Evolutionary conservation across 768 basidiomycete genomes (phyloP).

Genomic region (Calocera cornea): DNA sequence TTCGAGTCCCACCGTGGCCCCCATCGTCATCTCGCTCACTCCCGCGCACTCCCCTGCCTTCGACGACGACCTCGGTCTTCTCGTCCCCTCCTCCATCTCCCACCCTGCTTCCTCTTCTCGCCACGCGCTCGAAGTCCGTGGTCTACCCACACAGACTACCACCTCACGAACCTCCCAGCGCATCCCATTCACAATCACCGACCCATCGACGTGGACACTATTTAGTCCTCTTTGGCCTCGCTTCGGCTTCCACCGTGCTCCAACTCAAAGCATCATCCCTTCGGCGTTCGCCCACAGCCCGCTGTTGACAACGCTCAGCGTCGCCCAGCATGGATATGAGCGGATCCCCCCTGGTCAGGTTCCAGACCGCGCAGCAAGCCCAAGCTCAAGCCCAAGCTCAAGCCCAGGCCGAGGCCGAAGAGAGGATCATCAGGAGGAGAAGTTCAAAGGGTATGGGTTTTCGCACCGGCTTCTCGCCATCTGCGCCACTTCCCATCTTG

Average conservation of each 20-base stretch:
- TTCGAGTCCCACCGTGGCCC: too few species aligned
- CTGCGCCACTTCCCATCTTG: background rate
- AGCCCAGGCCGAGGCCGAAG: constrained; percentile 1
- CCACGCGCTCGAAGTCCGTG: constrained; percentile 2
- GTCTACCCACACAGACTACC: background rate
- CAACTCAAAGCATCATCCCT: background rate
- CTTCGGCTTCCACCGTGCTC: background rate
- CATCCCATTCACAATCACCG: background rate
- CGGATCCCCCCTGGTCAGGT: background rate
- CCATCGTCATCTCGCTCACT: background rate
- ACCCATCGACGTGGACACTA: constrained; percentile 2
- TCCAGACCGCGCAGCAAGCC: background rate
- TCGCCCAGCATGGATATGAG: background rate
- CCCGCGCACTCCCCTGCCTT: background rate
- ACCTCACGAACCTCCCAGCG: background rate
- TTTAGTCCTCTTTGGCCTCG: constrained; percentile 1
- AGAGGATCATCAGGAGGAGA: constrained; percentile 9
- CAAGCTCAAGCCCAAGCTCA: background rate
- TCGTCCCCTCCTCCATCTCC: background rate
- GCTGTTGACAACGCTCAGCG: background rate
- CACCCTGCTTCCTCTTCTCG: background rate
- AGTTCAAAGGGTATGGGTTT: constrained; percentile 11
- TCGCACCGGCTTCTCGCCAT: background rate
- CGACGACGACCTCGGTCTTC: background rate
- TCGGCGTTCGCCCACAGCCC: background rate